phyloP scores from a whole-genome alignment of 2,329 filamentous ascomycete species.

The Talaromyces islandicus region DNA sequence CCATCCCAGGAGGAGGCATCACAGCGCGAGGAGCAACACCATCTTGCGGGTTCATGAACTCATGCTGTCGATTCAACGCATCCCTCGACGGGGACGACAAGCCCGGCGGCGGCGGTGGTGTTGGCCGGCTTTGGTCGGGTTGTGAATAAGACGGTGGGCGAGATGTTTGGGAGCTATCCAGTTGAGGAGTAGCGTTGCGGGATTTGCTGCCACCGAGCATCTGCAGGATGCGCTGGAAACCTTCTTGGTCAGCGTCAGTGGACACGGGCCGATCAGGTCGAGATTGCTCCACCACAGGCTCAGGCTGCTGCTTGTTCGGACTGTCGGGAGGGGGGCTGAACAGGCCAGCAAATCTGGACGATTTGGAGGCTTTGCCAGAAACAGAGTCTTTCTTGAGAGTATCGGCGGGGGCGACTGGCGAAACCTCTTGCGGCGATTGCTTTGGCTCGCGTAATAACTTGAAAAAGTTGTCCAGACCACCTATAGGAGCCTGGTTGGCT shows the following conservation, averaged over 20 bases:
- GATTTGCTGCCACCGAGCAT: constrained; percentile 63
- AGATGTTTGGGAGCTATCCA: constrained; percentile 26
- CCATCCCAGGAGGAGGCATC: constrained; percentile 10
- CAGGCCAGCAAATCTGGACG: constrained; percentile 82
- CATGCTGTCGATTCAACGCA: constrained; percentile 14
- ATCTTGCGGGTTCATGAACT: constrained; percentile 25
- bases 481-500: constrained; percentile 55
- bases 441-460: constrained; percentile 51
- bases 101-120: constrained; percentile 8
- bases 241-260: constrained; percentile 68
- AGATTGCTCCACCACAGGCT: constrained; percentile 15
- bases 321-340: constrained; percentile 58
- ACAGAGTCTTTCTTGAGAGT: constrained; percentile 38
- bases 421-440: constrained; percentile 28
- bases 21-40: constrained; percentile 11
- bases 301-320: constrained; percentile 34
- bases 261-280: constrained; percentile 33
- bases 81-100: constrained; percentile 26
- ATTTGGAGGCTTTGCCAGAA: constrained; percentile 54
- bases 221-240: constrained; percentile 73
- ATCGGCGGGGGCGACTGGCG: constrained; percentile 30
- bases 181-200: constrained; percentile 40
- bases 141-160: constrained; percentile 25
- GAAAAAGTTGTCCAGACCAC: constrained; percentile 75
- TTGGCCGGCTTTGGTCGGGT: constrained; percentile 21